Base-by-base conservation (phyloP, 306 rosid species). In the Trifolium dubium region DNA sequence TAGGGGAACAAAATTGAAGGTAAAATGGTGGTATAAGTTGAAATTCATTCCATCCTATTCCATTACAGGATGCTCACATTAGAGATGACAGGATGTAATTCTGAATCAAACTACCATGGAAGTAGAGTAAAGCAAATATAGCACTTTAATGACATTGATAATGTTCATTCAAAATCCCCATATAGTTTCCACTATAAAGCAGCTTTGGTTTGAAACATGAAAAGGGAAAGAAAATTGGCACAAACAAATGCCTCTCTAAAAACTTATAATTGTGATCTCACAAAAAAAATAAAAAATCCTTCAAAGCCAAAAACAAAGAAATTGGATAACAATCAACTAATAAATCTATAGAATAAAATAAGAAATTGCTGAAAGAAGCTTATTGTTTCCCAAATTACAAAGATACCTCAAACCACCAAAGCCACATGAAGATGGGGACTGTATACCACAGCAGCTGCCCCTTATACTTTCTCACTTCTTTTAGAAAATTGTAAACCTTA, bases 401-500 rank as follows among this genome's bases (percentile, higher is more conserved):
- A 82, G 82, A 83, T 77, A 82, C 80, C 46, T 81, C 83, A 81
- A 89, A 86, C 82, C 87, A 81, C 81, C 78, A 72, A 73, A 58
- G 64, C 80, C 87, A 80, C 74, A 83, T 83, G 86, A 83, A 84
- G 89, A 85, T 51, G 50, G 85, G 83, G 90, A 79, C 89, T 80
- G 71, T 79, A 75, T 67, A 82, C 77, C 79, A 29, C 74, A 80
- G 81, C 86, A 72, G 94, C 87, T 37, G 40, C 91, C 67, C 88
- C 83, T 86, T 80, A 72, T 69, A 71, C 81, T 86, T 86, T 44
- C 76, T 85, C 85, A 74, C 78, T 79, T 73, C 61, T 80, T 79
- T 85, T 73, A 87, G 83, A 92, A 92, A 89, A 92, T 83, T 7
- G 92, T 84, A 69, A 95, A 95, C 82, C 85, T 83, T 78, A 87